Evolutionary conservation across 2,329 filamentous ascomycete species (phyloP).

Genomic region (Neonectria neomacrospora): DNA sequence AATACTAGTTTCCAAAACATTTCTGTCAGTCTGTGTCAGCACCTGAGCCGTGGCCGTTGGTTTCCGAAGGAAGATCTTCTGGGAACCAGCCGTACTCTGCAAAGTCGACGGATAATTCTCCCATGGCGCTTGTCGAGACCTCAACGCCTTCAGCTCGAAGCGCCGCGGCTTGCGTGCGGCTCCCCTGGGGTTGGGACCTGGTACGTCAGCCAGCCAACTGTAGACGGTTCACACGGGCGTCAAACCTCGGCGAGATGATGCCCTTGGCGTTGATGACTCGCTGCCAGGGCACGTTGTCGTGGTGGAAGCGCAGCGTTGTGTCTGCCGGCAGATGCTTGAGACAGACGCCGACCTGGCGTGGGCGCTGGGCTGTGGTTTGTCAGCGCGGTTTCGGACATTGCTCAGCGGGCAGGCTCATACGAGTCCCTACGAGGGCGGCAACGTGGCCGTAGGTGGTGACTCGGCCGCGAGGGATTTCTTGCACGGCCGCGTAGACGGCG

Average conservation of each 20-base stretch:
- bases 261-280: slow-evolving; percentile 90
- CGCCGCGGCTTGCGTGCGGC: slow-evolving; percentile 61
- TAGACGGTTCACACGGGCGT: background rate
- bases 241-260: slow-evolving; percentile 82
- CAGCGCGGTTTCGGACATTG: background rate
- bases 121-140: slow-evolving; percentile 60
- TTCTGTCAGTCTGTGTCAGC: background rate
- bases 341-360: slow-evolving; percentile 88
- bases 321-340: slow-evolving; percentile 83
- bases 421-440: slow-evolving; percentile 76
- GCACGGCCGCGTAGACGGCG: slow-evolving; percentile 84
- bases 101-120: slow-evolving; percentile 64
- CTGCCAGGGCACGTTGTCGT: slow-evolving; percentile 91
- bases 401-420: slow-evolving; percentile 59
- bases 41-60: slow-evolving; percentile 25
- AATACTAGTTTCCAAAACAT: slow-evolving; percentile 40
- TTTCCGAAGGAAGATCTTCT: slow-evolving; percentile 58
- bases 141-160: slow-evolving; percentile 64
- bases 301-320: slow-evolving; percentile 69
- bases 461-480: slow-evolving; percentile 83
- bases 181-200: slow-evolving; percentile 61
- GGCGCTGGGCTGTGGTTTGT: slow-evolving; percentile 67
- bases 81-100: slow-evolving; percentile 68
- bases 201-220: background rate
- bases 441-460: slow-evolving; percentile 92